Evolutionary conservation across 108 stramenopile genomes (phyloP), one percentile per base, ranked within the genome.

Genomic region (Pseudonitzschia multiseries): DNA sequence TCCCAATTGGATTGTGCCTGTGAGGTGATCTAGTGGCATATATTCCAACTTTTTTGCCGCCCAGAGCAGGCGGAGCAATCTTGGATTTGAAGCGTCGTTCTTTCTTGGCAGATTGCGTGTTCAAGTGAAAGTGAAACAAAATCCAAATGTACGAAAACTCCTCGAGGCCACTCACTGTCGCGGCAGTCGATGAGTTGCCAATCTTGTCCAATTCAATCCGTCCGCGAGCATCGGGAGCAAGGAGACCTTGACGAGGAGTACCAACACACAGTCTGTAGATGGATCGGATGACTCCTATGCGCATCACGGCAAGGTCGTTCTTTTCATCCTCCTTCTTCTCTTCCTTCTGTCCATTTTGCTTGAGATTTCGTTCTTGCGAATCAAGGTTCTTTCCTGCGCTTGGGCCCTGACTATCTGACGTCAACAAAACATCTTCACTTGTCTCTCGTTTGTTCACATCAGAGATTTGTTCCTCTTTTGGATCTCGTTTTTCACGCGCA

Each of bases 21-120:
- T 99, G 99, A 4, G 99, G 99, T 50, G 95, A 90, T n/a, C 99
- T 81, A 0, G 98, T 98, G 32, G 97, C 87, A 51, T 96, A 91
- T 31, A 96, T 84, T n/a, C 99, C 99, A 17, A 98, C 95, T 74
- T 89, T 96, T 53, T 84, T 77, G 14, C 98, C 96, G 18, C 93
- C 92, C 63, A 93, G 64, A 26, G 89, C 87, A 0, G 91, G 95
- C 20, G 95, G 95, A 26, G 90, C 56, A 74, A 97, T 87, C 76
- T 96, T 97, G 15, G 88, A 83, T 62, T 90, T 88, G 54, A 65
- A n/a, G 70, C 68, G 80, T 44, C 62, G 66, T 28, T 77, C 57
- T 65, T 32, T 80, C 24, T 43, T 29, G 40, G 43, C 54, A 27
- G 63, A 70, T 69, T 96, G 89, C 24, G 96, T 98, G 82, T 99